Conservation (phyloP, 1,284 basidiomycete species). For the Fistulinella cinereoalba region DNA sequence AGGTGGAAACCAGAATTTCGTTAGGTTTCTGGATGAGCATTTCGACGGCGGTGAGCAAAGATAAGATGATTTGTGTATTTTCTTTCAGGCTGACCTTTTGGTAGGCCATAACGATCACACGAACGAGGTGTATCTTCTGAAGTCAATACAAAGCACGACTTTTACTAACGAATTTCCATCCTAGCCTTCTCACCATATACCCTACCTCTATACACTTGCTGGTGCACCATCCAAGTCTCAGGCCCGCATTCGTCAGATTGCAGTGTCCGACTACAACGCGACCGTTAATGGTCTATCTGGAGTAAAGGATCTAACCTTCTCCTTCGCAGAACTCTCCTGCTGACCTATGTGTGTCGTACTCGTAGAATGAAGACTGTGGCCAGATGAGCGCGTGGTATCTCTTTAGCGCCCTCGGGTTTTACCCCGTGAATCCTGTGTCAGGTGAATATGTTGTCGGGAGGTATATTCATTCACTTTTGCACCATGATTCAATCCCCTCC, state of each 20-base stretch:
- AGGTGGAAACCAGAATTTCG: slow-evolving; percentile 65
- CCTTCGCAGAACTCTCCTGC: not conserved
- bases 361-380: slow-evolving; percentile 87
- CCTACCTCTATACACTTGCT: slow-evolving; percentile 75
- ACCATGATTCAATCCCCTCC: not conserved
- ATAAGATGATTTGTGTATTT: too few relatives aligned
- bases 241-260: slow-evolving; percentile 66
- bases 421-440: slow-evolving; percentile 79
- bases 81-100: too few relatives aligned
- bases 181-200: slow-evolving; percentile 78
- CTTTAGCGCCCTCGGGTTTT: slow-evolving; percentile 80
- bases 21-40: slow-evolving; percentile 70
- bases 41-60: slow-evolving; percentile 56
- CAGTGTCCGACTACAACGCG: slow-evolving; percentile 61
- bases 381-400: slow-evolving; percentile 90
- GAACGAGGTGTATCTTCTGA: slow-evolving; percentile 56
- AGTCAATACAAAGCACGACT: not conserved
- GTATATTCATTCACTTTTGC: slow-evolving; percentile 32
- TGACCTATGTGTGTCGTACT: not conserved
- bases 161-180: slow-evolving; percentile 5
- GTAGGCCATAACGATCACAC: slow-evolving; percentile 78
- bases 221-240: slow-evolving; percentile 70
- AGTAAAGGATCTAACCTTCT: slow-evolving; percentile 36
- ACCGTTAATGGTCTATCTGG: slow-evolving; percentile 66
- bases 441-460: slow-evolving; percentile 72